Base-by-base conservation (phyloP, 2,329 filamentous ascomycete genomes). In the Daldinia sp. region DNA sequence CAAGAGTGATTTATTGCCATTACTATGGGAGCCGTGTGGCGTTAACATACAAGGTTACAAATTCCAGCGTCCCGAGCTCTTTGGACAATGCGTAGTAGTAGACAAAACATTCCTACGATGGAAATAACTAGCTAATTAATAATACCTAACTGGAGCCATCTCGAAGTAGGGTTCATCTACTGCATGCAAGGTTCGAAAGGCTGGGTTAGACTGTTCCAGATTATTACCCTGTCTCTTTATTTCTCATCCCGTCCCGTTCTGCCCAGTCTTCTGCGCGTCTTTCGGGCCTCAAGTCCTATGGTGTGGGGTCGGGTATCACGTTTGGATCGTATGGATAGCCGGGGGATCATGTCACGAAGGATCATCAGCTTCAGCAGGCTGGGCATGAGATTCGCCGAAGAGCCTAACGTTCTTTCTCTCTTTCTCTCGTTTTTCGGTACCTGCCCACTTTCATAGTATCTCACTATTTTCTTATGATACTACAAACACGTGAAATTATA, bases 261-360 rank as follows among this genome's bases (percentile, higher is more conserved):
- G 48, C 60, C 66, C 56, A 62, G 66, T 30, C 48, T 44, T 54
- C 51, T 57, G 39, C 66, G 66, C 66, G 51, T 71, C 66, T 58
- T 68, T 71, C 69, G 69, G 63, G 66, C 69, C 66, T 67, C 66
- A 64, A 67, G 64, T 69, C 67, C 67, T 67, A 65, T 26, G 53
- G 51, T 69, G 69, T 71, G 69, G 69, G 63, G 69, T 67, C 59
- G 60, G 58, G 55, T 59, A 68, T 68, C 50, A 51, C 61, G 60
- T 70, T 56, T 41, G 15, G 10, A 54, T 39, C 18, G 33, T 54
- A 37, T 37, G 51, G 30, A 54, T 54, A 37, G 13, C 30, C 30
- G 33, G 44, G 54, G 57, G 26, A 63, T 42, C 53, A 39, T 69
- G 53, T 59, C 30, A 57, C 55, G 33, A 64, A 53, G 48, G 61